These are phyloP conservation scores for Cercospora janseana DNA, from an alignment of 2,329 filamentous ascomycete genomes.

Conservation along the genomic window DNA sequence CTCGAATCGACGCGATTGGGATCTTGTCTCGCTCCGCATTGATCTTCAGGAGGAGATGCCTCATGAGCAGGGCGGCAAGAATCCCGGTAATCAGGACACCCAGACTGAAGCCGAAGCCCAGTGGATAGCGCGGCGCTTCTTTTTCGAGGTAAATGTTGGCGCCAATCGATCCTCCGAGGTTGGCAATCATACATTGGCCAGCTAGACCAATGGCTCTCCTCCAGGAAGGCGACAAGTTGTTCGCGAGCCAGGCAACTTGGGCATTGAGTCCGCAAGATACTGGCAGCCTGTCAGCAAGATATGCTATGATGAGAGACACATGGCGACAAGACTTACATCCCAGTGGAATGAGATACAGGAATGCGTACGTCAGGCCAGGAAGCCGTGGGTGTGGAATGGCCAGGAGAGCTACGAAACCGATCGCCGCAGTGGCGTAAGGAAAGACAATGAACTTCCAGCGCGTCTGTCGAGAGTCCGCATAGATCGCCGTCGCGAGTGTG, in stretches of 20 bases:
- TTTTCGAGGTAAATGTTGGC: constrained; percentile 22
- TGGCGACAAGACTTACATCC: constrained; percentile 56
- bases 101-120: constrained; percentile 24
- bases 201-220: constrained; percentile 20
- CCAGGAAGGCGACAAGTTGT: constrained; percentile 53
- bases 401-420: constrained; percentile 43
- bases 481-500: constrained; percentile 23
- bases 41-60: background rate
- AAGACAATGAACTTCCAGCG: constrained; percentile 24
- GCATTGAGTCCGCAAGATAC: constrained; percentile 26
- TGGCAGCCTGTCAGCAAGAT: background rate
- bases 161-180: constrained; percentile 26
- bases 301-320: constrained; percentile 40
- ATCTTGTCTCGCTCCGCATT: constrained; percentile 38
- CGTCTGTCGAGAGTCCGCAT: constrained; percentile 22
- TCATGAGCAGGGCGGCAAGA: constrained; percentile 25
- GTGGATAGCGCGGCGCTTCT: constrained; percentile 20
- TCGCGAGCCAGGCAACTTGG: constrained; percentile 51
- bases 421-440: constrained; percentile 24
- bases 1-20: constrained; percentile 37
- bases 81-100: constrained; percentile 29
- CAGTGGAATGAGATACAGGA: constrained; percentile 54
- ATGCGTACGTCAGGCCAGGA: constrained; percentile 49
- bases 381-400: constrained; percentile 34
- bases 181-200: constrained; percentile 19